phyloP scores from a whole-genome alignment of 148 eudicot species.

The Euryodendron excelsum region DNA sequence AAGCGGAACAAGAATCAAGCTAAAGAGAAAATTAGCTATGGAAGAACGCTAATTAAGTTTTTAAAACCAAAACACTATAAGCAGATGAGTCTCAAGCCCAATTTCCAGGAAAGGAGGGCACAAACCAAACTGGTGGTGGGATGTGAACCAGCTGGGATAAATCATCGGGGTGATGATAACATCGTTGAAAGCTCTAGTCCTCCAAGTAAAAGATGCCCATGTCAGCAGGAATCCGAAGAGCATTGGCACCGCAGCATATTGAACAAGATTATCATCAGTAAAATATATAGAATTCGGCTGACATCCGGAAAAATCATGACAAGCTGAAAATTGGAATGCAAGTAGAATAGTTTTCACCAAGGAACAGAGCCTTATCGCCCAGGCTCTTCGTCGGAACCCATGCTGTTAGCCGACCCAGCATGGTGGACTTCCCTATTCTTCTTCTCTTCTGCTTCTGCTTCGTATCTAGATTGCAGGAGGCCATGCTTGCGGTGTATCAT shows the following conservation, averaged over 20 bases:
- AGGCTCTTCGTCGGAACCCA: no score
- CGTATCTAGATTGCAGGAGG: no score
- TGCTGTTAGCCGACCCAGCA: no score
- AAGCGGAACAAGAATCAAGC: no score
- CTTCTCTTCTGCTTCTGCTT: no score
- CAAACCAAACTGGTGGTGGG: background rate
- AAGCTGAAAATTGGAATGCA: background rate
- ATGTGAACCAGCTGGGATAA: background rate
- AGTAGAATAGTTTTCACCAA: background rate
- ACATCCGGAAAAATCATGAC: background rate
- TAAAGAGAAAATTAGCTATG: no score
- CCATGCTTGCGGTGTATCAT: no score
- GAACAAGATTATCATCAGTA: background rate
- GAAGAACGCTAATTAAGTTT: no score
- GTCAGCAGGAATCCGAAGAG: background rate
- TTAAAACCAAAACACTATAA: no score
- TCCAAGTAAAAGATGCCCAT: background rate
- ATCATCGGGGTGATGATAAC: background rate
- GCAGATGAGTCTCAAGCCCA: background rate
- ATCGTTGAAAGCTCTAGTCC: background rate
- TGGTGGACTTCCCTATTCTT: no score
- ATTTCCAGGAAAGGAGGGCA: slow-evolving; percentile 1
- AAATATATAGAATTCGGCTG: background rate
- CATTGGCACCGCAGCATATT: background rate
- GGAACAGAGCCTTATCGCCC: background rate